Conservation (phyloP, 805 yeast genomes). For the Saccharomyces kudriavzevii region DNA sequence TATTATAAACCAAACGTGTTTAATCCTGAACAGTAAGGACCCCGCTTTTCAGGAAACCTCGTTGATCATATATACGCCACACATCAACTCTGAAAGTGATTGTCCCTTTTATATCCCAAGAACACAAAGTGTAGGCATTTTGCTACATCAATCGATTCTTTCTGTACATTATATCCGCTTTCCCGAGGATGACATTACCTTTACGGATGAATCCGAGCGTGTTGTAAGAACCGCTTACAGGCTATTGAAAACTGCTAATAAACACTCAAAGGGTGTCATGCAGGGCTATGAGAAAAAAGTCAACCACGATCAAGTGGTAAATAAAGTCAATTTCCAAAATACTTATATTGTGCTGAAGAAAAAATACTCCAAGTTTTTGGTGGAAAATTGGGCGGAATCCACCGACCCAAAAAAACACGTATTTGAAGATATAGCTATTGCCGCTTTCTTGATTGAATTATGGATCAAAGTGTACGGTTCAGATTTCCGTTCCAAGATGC, state of each 20-base stretch:
- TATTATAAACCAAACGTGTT: slow-evolving; percentile 78
- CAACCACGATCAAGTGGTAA: slow-evolving; percentile 77
- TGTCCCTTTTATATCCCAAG: slow-evolving; percentile 88
- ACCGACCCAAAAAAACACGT: slow-evolving; percentile 95
- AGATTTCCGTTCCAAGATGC: slow-evolving; percentile 32
- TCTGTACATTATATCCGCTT: slow-evolving; percentile 76
- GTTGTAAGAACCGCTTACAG: slow-evolving; percentile 76
- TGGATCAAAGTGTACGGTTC: slow-evolving; percentile 53
- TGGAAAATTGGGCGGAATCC: slow-evolving; percentile 82
- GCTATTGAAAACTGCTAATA: slow-evolving; percentile 66
- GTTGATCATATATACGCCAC: slow-evolving; percentile 71
- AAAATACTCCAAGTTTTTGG: slow-evolving; percentile 66
- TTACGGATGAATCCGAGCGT: slow-evolving; percentile 42
- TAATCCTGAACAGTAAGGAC: slow-evolving; percentile 33
- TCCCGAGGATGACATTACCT: slow-evolving; percentile 13
- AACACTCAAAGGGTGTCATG: slow-evolving; percentile 78
- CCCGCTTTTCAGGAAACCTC: slow-evolving; percentile 32
- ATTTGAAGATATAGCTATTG: slow-evolving; percentile 91
- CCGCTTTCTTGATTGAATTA: slow-evolving; percentile 82
- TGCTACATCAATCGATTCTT: slow-evolving; percentile 39
- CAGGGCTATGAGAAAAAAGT: slow-evolving; percentile 84
- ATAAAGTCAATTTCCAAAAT: slow-evolving; percentile 75
- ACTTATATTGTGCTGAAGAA: slow-evolving; percentile 72
- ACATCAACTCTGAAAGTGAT: slow-evolving; percentile 47
- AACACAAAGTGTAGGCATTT: slow-evolving; percentile 68